Percentiles rank a stretch among this genome's conserved stretches.
Evolutionary conservation across 2,329 filamentous ascomycete genomes (phyloP).

Genomic region (Cladosporium sp.): DNA sequence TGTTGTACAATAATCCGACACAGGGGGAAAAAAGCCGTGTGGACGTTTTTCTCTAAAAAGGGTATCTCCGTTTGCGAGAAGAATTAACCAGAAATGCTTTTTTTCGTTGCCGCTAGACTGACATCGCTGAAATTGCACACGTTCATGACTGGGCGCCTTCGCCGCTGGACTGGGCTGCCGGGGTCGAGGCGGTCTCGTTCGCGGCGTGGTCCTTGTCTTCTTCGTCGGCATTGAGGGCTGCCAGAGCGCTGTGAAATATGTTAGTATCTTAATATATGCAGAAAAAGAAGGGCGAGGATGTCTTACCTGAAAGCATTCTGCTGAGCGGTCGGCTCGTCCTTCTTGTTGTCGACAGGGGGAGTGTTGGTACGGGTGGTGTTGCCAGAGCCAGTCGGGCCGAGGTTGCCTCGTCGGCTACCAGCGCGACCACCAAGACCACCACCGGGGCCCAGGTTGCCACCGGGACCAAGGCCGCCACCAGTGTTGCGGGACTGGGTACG

Average conservation of each 20-base stretch:
- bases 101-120: background rate
- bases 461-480: conserved; percentile 52
- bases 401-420: conserved; percentile 62
- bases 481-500: conserved; percentile 60
- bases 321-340: conserved; percentile 60
- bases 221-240: conserved; percentile 51
- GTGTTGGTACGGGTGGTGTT: conserved; percentile 86
- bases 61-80: conserved; percentile 12
- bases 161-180: conserved; percentile 9
- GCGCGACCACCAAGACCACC: conserved; percentile 77
- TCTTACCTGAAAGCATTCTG: conserved; percentile 92
- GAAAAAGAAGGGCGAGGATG: background rate
- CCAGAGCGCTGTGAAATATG: conserved; percentile 44
- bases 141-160: conserved; percentile 12
- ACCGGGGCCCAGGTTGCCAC: conserved; percentile 66
- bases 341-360: conserved; percentile 62
- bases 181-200: conserved; percentile 6
- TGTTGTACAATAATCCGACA: conserved; percentile 10
- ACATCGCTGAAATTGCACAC: conserved; percentile 2
- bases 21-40: background rate
- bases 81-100: conserved; percentile 4
- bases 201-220: conserved; percentile 51
- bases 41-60: conserved; percentile 7
- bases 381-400: conserved; percentile 52
- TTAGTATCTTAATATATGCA: conserved; percentile 28